A percentile compares a stretch with the other conserved stretches of the same genome.
Evolutionary conservation across 148 eudicot genomes (phyloP).

Genomic region (Vaccinium macrocarpon): DNA sequence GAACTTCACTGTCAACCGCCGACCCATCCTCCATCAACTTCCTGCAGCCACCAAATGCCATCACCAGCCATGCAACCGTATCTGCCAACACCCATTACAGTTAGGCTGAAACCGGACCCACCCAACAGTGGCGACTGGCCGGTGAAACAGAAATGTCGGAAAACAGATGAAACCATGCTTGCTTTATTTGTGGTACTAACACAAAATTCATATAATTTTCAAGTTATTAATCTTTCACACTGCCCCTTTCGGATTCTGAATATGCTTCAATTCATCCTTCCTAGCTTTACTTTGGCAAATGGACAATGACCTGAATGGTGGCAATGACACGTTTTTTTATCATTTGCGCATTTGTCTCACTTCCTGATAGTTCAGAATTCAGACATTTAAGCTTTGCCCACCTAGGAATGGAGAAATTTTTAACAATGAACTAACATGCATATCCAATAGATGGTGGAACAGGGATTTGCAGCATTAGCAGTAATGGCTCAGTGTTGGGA

Average conservation of each 20-base stretch:
- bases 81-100: too few relatives aligned
- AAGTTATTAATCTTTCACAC: background rate
- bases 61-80: too few relatives aligned
- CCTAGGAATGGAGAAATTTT: background rate
- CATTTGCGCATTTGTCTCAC: background rate
- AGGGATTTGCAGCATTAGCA: constrained; percentile 62
- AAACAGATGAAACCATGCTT: background rate
- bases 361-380: background rate
- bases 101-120: too few relatives aligned
- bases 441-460: constrained; percentile 48
- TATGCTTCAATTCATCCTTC: background rate
- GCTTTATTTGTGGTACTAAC: background rate
- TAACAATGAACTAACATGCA: constrained; percentile 2
- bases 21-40: too few relatives aligned
- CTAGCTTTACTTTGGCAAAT: background rate
- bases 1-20: too few relatives aligned
- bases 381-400: background rate
- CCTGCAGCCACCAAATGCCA: too few relatives aligned
- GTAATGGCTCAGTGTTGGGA: constrained; percentile 76
- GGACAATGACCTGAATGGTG: background rate
- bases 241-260: background rate
- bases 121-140: too few relatives aligned
- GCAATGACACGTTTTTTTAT: background rate
- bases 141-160: too few relatives aligned
- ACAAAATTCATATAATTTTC: background rate